These are phyloP conservation scores for Arbutus unedo DNA, from an alignment of 148 eudicot genomes.

Conservation along the genomic window DNA sequence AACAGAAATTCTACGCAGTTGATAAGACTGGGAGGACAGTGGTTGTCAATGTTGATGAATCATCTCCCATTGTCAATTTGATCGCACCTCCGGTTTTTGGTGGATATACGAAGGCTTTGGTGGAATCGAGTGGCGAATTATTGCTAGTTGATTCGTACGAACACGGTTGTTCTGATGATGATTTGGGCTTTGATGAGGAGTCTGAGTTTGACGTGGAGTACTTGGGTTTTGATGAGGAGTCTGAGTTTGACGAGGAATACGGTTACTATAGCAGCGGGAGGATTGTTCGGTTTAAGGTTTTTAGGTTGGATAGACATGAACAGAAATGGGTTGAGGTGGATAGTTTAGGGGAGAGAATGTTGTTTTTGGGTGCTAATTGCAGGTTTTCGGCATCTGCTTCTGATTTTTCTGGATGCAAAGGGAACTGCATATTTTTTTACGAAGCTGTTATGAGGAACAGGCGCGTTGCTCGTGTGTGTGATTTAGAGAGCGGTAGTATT, in stretches of 20 bases:
- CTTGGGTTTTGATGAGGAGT: conserved; percentile 35
- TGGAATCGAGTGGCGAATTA: conserved; percentile 50
- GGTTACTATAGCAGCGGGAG: conserved; percentile 45
- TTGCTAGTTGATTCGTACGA: conserved; percentile 64
- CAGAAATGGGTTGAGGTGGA: conserved; percentile 59
- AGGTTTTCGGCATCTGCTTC: conserved; percentile 56
- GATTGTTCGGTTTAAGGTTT: conserved; percentile 62
- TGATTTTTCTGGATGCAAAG: conserved; percentile 40
- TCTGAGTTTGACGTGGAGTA: too few species aligned
- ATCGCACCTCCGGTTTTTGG: conserved; percentile 57
- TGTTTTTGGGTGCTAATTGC: conserved; percentile 69
- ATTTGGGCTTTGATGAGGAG: conserved; percentile 34
- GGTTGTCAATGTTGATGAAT: conserved; percentile 26
- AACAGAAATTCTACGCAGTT: conserved; percentile 63
- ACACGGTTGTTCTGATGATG: conserved; percentile 48
- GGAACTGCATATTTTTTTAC: conserved; percentile 56
- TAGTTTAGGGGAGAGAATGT: conserved; percentile 53
- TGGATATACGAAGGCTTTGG: conserved; percentile 72
- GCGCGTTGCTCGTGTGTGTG: conserved; percentile 61
- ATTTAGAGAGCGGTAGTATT: conserved; percentile 56
- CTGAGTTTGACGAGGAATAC: conserved; percentile 45
- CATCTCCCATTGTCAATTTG: conserved; percentile 18
- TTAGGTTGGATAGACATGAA: conserved; percentile 40
- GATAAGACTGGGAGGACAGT: conserved; percentile 62
- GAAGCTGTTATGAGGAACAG: conserved; percentile 39